Evolutionary conservation across 805 yeast genomes (phyloP).

Genomic region (Lachancea kluyveri): DNA sequence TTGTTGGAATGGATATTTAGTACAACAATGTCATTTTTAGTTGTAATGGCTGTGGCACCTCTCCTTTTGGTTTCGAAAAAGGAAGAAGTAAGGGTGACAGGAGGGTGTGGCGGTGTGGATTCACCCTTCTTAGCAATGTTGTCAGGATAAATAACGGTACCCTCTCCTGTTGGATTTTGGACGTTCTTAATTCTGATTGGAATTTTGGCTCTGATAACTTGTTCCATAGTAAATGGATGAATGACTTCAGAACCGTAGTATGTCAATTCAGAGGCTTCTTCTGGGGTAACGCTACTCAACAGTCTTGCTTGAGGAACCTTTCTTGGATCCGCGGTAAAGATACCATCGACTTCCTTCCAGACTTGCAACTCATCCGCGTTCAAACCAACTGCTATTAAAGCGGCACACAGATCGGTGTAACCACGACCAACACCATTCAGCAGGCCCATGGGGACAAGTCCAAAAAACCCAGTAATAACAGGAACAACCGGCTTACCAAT

Average conservation of each 20-base stretch:
- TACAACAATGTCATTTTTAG: slow-evolving; percentile 87
- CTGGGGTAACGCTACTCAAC: slow-evolving; percentile 87
- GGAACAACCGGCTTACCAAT: slow-evolving; percentile 50
- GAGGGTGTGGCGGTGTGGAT: slow-evolving; percentile 92
- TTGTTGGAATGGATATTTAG: slow-evolving; percentile 91
- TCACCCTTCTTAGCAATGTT: slow-evolving; percentile 81
- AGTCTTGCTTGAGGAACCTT: slow-evolving; percentile 87
- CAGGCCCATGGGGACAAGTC: slow-evolving; percentile 92
- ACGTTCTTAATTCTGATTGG: slow-evolving; percentile 97
- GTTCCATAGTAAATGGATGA: slow-evolving; percentile 99
- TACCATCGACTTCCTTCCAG: slow-evolving; percentile 99
- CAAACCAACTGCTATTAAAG: slow-evolving; percentile 87
- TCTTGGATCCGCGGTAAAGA: slow-evolving; percentile 96
- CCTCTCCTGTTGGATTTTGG: slow-evolving; percentile 85
- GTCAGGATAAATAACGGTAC: slow-evolving; percentile 93
- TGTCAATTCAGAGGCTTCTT: slow-evolving; percentile 96
- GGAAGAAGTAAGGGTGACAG: slow-evolving; percentile 52
- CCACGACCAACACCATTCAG: slow-evolving; percentile 94
- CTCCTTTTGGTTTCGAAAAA: slow-evolving; percentile 43
- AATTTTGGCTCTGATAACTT: slow-evolving; percentile 90
- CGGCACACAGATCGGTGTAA: slow-evolving; percentile 96
- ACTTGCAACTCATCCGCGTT: slow-evolving; percentile 92
- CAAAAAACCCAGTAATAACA: slow-evolving; percentile 93
- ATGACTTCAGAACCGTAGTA: slow-evolving; percentile 97
- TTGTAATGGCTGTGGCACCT: slow-evolving; percentile 93